These are phyloP conservation scores for Globisporangium carolinianum DNA, from an alignment of 352 stramenopile genomes.

Conservation along the genomic window DNA sequence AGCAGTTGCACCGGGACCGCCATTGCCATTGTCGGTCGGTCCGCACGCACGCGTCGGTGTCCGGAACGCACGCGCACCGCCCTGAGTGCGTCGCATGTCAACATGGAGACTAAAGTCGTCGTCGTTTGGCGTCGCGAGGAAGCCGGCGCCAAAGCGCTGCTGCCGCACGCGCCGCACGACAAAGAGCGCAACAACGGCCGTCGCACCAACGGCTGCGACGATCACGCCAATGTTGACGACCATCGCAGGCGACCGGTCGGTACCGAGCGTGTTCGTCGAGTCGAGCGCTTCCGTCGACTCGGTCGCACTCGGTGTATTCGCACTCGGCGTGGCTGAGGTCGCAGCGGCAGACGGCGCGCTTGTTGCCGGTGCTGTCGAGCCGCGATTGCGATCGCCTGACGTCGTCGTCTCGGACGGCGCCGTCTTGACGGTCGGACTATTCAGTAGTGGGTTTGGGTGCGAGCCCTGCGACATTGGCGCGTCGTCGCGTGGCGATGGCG, in stretches of 20 bases:
- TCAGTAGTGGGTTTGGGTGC: constrained; percentile 6
- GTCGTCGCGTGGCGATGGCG: neutral
- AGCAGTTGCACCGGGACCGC: no score
- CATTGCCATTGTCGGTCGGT: no score
- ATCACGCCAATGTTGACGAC: constrained; percentile 45
- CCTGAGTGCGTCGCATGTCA: constrained; percentile 6
- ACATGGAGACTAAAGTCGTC: constrained; percentile 23
- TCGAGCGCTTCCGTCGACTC: neutral
- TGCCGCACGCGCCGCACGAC: constrained; percentile 28
- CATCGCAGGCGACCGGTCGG: constrained; percentile 14
- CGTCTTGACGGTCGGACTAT: constrained; percentile 1
- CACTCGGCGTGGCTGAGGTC: no score
- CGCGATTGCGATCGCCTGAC: neutral
- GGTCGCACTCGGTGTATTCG: neutral
- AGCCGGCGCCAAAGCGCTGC: constrained; percentile 14
- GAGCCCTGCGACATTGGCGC: neutral
- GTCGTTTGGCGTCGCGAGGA: constrained; percentile 20
- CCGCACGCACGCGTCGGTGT: neutral
- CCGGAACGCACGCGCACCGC: neutral
- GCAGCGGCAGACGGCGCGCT: neutral
- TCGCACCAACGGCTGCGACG: constrained; percentile 25
- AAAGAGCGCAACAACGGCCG: constrained; percentile 43
- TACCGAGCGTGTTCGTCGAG: neutral
- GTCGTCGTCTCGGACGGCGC: neutral
- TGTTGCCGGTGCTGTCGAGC: constrained; percentile 1